A percentile compares a stretch with the other conserved stretches of the same genome.
These are phyloP conservation scores for Apiotrichum porosum DNA, from an alignment of 1,284 basidiomycete species.

Conservation along the genomic window DNA sequence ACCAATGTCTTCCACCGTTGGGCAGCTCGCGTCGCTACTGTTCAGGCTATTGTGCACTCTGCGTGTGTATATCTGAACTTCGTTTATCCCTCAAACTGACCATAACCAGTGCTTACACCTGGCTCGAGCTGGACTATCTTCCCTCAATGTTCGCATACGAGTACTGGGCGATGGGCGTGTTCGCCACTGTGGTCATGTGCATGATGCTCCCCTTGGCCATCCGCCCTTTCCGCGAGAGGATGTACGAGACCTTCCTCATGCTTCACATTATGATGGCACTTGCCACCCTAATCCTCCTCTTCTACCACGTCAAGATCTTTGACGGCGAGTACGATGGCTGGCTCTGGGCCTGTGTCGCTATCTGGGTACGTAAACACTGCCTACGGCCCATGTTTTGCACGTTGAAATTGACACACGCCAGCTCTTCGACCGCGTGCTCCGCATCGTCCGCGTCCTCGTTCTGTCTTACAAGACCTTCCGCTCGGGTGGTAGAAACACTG, in stretches of 20 bases:
- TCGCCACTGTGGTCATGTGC: slow-evolving; percentile 20
- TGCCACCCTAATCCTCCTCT: slow-evolving; percentile 19
- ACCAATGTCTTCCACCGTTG: slow-evolving; percentile 31
- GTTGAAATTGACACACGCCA: not conserved
- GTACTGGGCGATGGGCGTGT: slow-evolving; percentile 24
- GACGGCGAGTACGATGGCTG: slow-evolving; percentile 18
- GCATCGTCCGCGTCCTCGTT: slow-evolving; percentile 14
- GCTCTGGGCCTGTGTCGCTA: slow-evolving; percentile 23
- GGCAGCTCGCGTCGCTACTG: slow-evolving; percentile 18
- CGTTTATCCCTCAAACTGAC: no score
- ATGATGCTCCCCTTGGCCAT: slow-evolving; percentile 20
- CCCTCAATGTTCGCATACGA: slow-evolving; percentile 2
- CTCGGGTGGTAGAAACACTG: slow-evolving; percentile 8
- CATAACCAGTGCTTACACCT: slow-evolving; percentile 10
- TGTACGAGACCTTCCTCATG: slow-evolving; percentile 30
- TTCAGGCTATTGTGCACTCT: slow-evolving; percentile 26
- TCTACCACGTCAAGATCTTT: slow-evolving; percentile 25
- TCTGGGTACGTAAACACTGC: slow-evolving; percentile 21
- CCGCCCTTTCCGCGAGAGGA: slow-evolving; percentile 15
- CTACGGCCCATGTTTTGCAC: not conserved
- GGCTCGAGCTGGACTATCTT: slow-evolving; percentile 5
- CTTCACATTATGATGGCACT: slow-evolving; percentile 26
- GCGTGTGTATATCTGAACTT: slow-evolving; percentile 14
- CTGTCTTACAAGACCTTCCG: slow-evolving; percentile 17
- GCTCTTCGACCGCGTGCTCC: slow-evolving; percentile 4